Base-by-base conservation (phyloP, 2,329 filamentous ascomycete genomes). In the Mariannaea elegans region DNA sequence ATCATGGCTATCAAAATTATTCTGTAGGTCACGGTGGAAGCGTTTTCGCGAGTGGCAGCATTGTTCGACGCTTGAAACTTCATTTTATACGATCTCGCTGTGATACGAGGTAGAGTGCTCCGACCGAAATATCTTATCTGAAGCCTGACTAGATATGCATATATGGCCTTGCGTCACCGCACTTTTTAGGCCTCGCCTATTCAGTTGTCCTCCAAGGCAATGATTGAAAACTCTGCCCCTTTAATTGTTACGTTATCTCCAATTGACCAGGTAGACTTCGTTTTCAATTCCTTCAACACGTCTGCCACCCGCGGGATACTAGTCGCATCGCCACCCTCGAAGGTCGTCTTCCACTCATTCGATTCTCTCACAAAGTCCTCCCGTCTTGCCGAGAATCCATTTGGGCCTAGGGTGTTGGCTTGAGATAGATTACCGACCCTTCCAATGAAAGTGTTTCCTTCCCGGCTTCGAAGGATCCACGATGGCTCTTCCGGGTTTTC, bases 1-100 rank as follows among this genome's bases (percentile, higher is more conserved):
- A 52, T 68, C 18, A 49, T 74, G 49, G 73, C 68, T 1, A 72
- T 74, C 39, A 71, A 63, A 31, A 63, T 74, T 38, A 63, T 73
- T n/a, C n/a, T n/a, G n/a, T n/a, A n/a, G n/a, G n/a, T n/a, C n/a
- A n/a, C n/a, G n/a, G n/a, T n/a, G n/a, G n/a, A n/a, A n/a, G n/a
- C n/a, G n/a, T n/a, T n/a, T n/a, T n/a, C n/a, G n/a, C n/a, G n/a
- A n/a, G n/a, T n/a, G n/a, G n/a, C n/a, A n/a, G n/a, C n/a, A n/a
- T n/a, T n/a, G n/a, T n/a, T n/a, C n/a, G n/a, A n/a, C n/a, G n/a
- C n/a, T n/a, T n/a, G n/a, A n/a, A n/a, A n/a, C n/a, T n/a, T n/a
- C n/a, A n/a, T n/a, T n/a, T n/a, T n/a, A n/a, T n/a, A n/a, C n/a
- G n/a, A n/a, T n/a, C n/a, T n/a, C n/a, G n/a, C n/a, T n/a, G n/a